Conservation (phyloP, 148 eudicot species). For the Spergularia bocconei region DNA sequence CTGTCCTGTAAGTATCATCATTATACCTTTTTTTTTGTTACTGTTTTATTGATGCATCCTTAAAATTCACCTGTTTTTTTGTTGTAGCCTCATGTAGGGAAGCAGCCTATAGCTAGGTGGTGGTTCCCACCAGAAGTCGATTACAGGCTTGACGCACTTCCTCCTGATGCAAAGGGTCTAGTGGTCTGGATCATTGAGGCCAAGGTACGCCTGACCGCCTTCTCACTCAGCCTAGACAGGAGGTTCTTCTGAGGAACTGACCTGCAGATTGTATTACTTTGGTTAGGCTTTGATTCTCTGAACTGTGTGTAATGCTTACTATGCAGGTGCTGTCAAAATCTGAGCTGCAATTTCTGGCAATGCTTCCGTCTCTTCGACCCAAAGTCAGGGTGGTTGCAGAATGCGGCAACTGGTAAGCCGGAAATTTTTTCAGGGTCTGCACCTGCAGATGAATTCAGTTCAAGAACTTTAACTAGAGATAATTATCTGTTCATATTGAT, state of each 20-base stretch:
- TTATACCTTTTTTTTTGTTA: background rate
- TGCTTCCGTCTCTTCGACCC: conserved; percentile 89
- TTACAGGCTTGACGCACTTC: conserved; percentile 81
- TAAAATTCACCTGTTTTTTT: background rate
- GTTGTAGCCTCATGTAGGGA: conserved; percentile 80
- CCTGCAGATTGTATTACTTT: background rate
- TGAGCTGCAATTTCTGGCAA: conserved; percentile 82
- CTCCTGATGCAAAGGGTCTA: conserved; percentile 74
- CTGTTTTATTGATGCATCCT: conserved; percentile 12
- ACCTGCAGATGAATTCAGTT: background rate
- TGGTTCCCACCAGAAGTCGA: conserved; percentile 95
- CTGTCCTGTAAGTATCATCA: conserved; percentile 63
- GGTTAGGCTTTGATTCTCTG: background rate
- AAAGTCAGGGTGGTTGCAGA: conserved; percentile 90
- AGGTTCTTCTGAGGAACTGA: background rate
- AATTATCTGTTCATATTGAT: background rate
- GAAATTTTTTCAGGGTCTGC: background rate
- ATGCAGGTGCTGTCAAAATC: conserved; percentile 75
- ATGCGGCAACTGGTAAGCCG: conserved; percentile 84
- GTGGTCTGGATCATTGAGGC: conserved; percentile 84
- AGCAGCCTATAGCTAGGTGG: conserved; percentile 96
- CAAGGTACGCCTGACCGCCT: conserved; percentile 43
- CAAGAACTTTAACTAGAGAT: background rate
- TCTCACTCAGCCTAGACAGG: background rate
- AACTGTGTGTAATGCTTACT: conserved; percentile 4